Percentiles rank a stretch among this genome's conserved stretches.
Conservation (phyloP, 2,329 filamentous ascomycete species). For the Botrytis fabae region DNA sequence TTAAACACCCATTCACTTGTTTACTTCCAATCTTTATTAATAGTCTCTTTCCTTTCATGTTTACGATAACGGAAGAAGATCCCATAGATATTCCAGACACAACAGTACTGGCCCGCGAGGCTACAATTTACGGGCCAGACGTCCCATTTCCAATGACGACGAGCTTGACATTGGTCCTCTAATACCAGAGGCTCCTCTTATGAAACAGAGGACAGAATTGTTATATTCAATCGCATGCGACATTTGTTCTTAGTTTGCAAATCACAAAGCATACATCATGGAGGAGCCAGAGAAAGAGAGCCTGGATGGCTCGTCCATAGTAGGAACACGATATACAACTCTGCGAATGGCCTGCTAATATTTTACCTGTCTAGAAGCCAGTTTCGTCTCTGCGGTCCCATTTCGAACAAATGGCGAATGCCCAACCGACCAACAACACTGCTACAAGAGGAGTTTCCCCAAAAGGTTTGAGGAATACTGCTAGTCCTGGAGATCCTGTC, state of each 20-base stretch:
- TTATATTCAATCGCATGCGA: slow-evolving; percentile 14
- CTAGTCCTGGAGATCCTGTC: slow-evolving; percentile 28
- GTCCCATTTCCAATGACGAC: slow-evolving; percentile 24
- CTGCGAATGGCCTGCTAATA: slow-evolving; percentile 23
- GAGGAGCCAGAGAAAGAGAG: slow-evolving; percentile 54
- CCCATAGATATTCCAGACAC: slow-evolving; percentile 5
- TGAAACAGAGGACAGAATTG: slow-evolving; percentile 2
- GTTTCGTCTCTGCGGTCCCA: slow-evolving; percentile 79
- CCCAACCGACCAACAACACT: slow-evolving; percentile 43
- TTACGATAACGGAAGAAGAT: slow-evolving; percentile 12
- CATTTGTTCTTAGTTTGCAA: slow-evolving; percentile 1
- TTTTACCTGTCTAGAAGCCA: slow-evolving; percentile 60
- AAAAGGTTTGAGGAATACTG: slow-evolving; percentile 31
- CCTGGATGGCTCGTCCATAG: slow-evolving; percentile 75
- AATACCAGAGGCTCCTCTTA: slow-evolving; percentile 22
- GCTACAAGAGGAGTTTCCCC: slow-evolving; percentile 35
- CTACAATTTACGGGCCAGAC: slow-evolving; percentile 15
- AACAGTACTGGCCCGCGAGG: slow-evolving; percentile 16
- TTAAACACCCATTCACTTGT: slow-evolving; percentile 20
- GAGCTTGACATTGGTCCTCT: slow-evolving; percentile 19
- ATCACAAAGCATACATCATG: slow-evolving; percentile 41
- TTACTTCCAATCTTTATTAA: slow-evolving; percentile 10
- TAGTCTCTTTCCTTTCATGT: slow-evolving; percentile 5
- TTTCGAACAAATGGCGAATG: slow-evolving; percentile 73
- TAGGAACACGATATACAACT: slow-evolving; percentile 45